A percentile compares a stretch with the other conserved stretches of the same genome.
Evolutionary conservation across 1,284 basidiomycete species (phyloP).

Genomic region (Puccinia polysora): DNA sequence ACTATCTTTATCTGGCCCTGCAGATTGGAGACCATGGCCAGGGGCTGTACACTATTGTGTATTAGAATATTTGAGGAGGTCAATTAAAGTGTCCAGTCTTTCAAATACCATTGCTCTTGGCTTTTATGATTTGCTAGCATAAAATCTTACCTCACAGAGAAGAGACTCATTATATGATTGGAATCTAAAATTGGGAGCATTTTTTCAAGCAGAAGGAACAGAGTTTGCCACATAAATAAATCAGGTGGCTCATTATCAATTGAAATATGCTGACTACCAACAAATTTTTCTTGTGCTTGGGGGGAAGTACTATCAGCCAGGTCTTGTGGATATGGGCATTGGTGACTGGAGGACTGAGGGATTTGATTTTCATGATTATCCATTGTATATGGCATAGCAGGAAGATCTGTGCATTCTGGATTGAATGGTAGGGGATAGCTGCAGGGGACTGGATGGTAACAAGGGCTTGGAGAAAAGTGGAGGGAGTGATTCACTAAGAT

Average conservation of each 20-base stretch:
- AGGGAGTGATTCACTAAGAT: no score
- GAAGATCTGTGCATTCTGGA: no score
- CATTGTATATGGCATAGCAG: no score
- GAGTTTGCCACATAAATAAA: slow-evolving; percentile 7
- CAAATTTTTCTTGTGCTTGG: neutral
- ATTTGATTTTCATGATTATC: no score
- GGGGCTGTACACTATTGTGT: neutral
- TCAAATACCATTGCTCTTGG: neutral
- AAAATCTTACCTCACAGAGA: neutral
- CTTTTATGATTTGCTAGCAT: neutral
- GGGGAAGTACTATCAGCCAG: neutral
- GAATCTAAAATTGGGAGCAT: neutral
- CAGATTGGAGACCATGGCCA: neutral
- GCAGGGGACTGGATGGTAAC: no score
- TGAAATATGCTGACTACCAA: neutral
- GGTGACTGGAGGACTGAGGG: no score
- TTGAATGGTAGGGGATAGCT: no score
- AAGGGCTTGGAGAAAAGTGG: no score
- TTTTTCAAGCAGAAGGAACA: neutral
- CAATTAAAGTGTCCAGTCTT: neutral
- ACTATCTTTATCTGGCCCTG: neutral
- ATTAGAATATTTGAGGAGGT: neutral
- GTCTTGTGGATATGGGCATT: neutral
- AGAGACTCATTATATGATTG: neutral
- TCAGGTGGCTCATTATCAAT: slow-evolving; percentile 8